A percentile compares a stretch with the other conserved stretches of the same genome.
phyloP scores from a whole-genome alignment of 139 green algal genomes.

The Pleodorina starrii region DNA sequence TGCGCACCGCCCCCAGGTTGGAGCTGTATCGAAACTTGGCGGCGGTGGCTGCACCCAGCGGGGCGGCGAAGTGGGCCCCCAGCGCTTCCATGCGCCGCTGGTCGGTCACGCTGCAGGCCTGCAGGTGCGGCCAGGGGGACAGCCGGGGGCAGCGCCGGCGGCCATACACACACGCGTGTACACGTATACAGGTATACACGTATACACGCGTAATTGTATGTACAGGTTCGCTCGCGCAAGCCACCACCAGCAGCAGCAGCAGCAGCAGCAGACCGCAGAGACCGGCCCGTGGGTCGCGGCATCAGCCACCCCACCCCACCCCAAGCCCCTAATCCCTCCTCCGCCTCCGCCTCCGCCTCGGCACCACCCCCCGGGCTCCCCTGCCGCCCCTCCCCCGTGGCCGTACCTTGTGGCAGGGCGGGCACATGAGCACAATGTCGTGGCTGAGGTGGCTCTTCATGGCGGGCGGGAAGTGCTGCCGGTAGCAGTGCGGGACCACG shows the following conservation, averaged over 20 bases:
- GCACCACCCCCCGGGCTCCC: too few relatives aligned
- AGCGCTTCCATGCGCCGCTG: conserved; percentile 59
- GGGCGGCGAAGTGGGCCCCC: conserved; percentile 39
- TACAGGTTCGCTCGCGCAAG: too few relatives aligned
- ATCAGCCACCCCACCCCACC: too few relatives aligned
- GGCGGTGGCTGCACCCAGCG: conserved; percentile 38
- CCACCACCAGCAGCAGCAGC: not conserved
- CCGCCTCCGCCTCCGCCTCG: too few relatives aligned
- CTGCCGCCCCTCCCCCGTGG: not conserved
- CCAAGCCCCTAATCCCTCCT: too few relatives aligned
- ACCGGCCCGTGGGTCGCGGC: too few relatives aligned
- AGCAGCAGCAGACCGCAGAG: not conserved
- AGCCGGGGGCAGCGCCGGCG: too few relatives aligned
- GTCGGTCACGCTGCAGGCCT: conserved; percentile 49
- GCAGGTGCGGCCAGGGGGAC: too few relatives aligned
- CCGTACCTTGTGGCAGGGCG: conserved; percentile 65
- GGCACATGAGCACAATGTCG: conserved; percentile 85
- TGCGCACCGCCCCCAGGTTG: conserved; percentile 16
- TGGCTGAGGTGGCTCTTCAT: conserved; percentile 84
- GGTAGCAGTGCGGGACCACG: conserved; percentile 85
- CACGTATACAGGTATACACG: too few relatives aligned
- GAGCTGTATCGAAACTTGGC: not conserved
- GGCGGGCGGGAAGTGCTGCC: conserved; percentile 71
- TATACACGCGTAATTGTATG: too few relatives aligned
- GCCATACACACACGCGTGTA: too few relatives aligned